A percentile compares a stretch with the other conserved stretches of the same genome.
These are phyloP conservation scores for Pterulicium gracile DNA, from an alignment of 1,284 basidiomycete genomes.

Conservation along the genomic window DNA sequence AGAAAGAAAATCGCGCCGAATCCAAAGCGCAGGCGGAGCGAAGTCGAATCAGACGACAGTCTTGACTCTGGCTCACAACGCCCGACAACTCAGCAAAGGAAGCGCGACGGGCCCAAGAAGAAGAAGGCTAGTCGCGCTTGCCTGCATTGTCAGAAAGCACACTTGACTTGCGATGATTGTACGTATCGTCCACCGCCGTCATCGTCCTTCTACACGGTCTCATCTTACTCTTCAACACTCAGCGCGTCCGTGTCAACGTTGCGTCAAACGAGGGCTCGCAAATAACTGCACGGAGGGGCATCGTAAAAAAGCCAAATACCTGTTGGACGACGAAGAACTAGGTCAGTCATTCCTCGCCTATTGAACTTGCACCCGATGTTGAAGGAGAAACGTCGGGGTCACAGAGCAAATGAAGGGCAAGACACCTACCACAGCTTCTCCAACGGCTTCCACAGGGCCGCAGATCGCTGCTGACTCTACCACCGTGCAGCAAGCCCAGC, in stretches of 20 bases:
- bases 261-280: constrained; percentile 87
- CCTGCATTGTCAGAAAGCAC: constrained; percentile 90
- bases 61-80: constrained; percentile 31
- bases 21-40: constrained; percentile 31
- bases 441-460: constrained; percentile 18
- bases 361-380: constrained; percentile 23
- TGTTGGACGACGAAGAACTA: constrained; percentile 85
- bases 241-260: constrained; percentile 94
- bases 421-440: constrained; percentile 17
- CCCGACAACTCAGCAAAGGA: constrained; percentile 29
- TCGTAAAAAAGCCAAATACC: constrained; percentile 96
- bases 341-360: constrained; percentile 33
- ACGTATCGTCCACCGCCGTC: constrained; percentile 19
- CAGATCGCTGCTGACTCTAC: constrained; percentile 3
- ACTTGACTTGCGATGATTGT: constrained; percentile 98
- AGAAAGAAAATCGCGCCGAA: constrained; percentile 8
- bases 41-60: constrained; percentile 31
- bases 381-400: constrained; percentile 9
- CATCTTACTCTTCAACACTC: constrained; percentile 14
- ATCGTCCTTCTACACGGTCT: constrained; percentile 6
- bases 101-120: constrained; percentile 71
- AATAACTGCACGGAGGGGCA: constrained; percentile 88
- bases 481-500: neutral
- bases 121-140: constrained; percentile 92
- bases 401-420: constrained; percentile 52